Percentiles rank a stretch among this genome's conserved stretches.
phyloP scores from a whole-genome alignment of 2,329 filamentous ascomycete genomes.

The Claviceps digitariae region DNA sequence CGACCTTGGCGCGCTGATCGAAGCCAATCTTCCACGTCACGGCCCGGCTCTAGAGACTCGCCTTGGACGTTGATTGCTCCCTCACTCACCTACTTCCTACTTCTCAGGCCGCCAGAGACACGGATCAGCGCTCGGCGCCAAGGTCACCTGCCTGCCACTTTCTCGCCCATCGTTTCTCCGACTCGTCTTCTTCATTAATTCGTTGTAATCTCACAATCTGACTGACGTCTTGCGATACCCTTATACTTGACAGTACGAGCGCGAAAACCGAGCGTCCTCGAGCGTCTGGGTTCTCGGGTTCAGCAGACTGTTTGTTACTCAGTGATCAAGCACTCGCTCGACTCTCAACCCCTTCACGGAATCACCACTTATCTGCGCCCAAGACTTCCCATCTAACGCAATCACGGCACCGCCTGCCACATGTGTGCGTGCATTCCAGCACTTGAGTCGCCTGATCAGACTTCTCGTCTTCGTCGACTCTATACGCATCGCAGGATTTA shows the following conservation, averaged over 20 bases:
- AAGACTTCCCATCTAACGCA: background rate
- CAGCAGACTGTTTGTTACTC: background rate
- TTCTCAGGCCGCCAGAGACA: background rate
- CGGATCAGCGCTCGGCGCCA: constrained; percentile 1
- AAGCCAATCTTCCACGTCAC: background rate
- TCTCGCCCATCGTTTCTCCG: background rate
- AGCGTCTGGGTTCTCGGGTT: background rate
- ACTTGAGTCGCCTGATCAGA: background rate
- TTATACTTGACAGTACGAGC: background rate
- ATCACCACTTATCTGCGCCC: background rate
- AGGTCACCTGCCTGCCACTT: constrained; percentile 3
- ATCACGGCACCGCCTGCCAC: background rate
- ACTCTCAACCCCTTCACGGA: background rate
- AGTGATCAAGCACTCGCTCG: background rate
- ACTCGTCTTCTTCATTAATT: background rate
- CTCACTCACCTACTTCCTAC: background rate
- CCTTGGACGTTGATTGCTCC: background rate
- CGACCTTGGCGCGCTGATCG: background rate
- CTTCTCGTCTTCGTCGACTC: constrained; percentile 1
- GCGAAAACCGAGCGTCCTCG: background rate
- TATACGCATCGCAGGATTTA: background rate
- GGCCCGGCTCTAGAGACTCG: background rate
- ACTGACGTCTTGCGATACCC: background rate
- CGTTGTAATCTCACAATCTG: background rate
- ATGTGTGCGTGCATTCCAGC: background rate